phyloP scores from a whole-genome alignment of 2,329 filamentous ascomycete species.

The Didymella glomerata region DNA sequence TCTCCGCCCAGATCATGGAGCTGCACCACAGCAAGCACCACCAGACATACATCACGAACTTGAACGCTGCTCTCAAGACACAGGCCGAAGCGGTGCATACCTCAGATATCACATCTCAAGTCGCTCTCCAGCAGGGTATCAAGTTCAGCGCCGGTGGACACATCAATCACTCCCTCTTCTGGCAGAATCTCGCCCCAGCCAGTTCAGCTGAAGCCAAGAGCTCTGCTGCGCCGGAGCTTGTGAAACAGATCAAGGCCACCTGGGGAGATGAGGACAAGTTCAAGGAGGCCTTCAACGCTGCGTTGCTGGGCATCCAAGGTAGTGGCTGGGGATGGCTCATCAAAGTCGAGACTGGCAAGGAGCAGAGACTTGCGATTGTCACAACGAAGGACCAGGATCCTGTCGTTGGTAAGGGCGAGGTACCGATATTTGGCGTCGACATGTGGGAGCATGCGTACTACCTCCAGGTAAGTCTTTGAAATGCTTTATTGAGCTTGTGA shows the following conservation, averaged over 20 bases:
- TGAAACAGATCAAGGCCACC: slow-evolving; percentile 67
- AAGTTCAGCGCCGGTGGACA: slow-evolving; percentile 92
- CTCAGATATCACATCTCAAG: slow-evolving; percentile 69
- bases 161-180: slow-evolving; percentile 93
- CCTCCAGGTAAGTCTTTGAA: slow-evolving; percentile 66
- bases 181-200: slow-evolving; percentile 78
- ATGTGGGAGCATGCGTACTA: slow-evolving; percentile 98
- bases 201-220: slow-evolving; percentile 65
- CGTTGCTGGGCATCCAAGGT: slow-evolving; percentile 77
- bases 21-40: slow-evolving; percentile 83
- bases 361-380: slow-evolving; percentile 68
- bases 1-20: slow-evolving; percentile 81
- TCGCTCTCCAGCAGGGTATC: slow-evolving; percentile 74
- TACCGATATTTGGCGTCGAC: slow-evolving; percentile 80
- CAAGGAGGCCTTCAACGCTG: slow-evolving; percentile 69
- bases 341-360: slow-evolving; percentile 66
- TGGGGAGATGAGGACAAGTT: slow-evolving; percentile 77
- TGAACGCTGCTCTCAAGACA: slow-evolving; percentile 71
- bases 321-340: slow-evolving; percentile 92
- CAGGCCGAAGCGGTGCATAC: slow-evolving; percentile 65
- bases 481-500: neutral
- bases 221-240: slow-evolving; percentile 64
- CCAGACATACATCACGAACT: slow-evolving; percentile 78
- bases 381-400: slow-evolving; percentile 90
- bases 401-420: slow-evolving; percentile 66